Percentiles rank a stretch among this genome's conserved stretches.
phyloP scores from a whole-genome alignment of 768 basidiomycete genomes.

The Podaxis sp. region DNA sequence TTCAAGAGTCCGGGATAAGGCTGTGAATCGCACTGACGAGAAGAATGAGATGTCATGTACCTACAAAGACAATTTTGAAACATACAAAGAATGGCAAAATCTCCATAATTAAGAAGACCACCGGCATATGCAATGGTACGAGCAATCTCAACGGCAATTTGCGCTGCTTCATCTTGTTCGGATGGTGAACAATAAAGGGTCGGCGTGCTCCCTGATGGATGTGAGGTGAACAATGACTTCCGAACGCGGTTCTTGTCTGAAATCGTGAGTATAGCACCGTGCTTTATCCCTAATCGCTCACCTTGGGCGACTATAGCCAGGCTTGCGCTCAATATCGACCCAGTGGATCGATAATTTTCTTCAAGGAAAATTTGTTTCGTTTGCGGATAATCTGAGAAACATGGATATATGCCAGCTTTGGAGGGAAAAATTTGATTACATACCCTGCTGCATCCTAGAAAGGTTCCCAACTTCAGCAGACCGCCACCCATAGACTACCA shows the following conservation, averaged over 20 bases:
- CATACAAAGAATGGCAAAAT: slow-evolving; percentile 82
- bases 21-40: slow-evolving; percentile 72
- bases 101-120: slow-evolving; percentile 63
- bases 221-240: slow-evolving; percentile 69
- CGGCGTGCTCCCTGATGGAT: slow-evolving; percentile 58
- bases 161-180: slow-evolving; percentile 63
- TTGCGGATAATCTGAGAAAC: slow-evolving; percentile 53
- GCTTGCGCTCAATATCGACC: slow-evolving; percentile 65
- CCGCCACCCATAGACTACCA: slow-evolving; percentile 79
- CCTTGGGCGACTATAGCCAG: slow-evolving; percentile 83
- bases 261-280: not conserved
- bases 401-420: not conserved
- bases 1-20: slow-evolving; percentile 73
- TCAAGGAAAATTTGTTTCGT: slow-evolving; percentile 73
- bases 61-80: slow-evolving; percentile 4
- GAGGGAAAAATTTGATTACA: not conserved
- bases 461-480: slow-evolving; percentile 77
- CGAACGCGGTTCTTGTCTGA: slow-evolving; percentile 71
- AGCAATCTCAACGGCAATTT: slow-evolving; percentile 76
- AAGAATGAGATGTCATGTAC: not conserved
- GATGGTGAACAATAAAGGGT: slow-evolving; percentile 47
- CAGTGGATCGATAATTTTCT: slow-evolving; percentile 85
- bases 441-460: slow-evolving; percentile 64
- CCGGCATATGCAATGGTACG: slow-evolving; percentile 71
- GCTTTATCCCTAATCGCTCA: slow-evolving; percentile 19